Percentiles rank a stretch among this genome's conserved stretches.
phyloP scores from a whole-genome alignment of 2,329 filamentous ascomycete species.

The Pseudocercospora crystallina region DNA sequence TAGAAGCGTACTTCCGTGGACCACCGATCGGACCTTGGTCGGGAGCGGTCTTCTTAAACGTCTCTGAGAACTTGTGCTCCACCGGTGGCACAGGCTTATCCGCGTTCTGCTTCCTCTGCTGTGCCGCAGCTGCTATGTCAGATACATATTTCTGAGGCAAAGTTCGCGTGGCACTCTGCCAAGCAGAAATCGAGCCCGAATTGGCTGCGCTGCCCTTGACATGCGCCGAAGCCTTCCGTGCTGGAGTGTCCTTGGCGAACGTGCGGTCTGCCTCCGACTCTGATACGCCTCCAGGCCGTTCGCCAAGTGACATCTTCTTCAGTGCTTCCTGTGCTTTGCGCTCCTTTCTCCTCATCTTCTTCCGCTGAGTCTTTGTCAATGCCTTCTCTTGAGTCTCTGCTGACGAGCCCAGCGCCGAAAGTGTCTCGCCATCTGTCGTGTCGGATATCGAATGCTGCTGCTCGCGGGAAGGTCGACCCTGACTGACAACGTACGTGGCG shows the following conservation, averaged over 20 bases:
- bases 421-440: conserved; percentile 23
- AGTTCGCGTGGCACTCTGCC: not conserved
- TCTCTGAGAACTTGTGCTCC: conserved; percentile 2
- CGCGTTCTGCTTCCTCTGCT: not conserved
- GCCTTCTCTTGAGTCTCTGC: conserved; percentile 18
- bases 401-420: conserved; percentile 21
- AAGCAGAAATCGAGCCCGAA: conserved; percentile 1
- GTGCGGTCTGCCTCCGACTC: conserved; percentile 37
- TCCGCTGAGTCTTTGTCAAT: conserved; percentile 38
- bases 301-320: conserved; percentile 18
- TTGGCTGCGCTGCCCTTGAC: conserved; percentile 7
- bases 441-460: conserved; percentile 17
- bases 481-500: conserved; percentile 32
- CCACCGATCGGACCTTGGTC: not conserved
- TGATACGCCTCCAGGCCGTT: conserved; percentile 20
- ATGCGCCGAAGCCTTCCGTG: conserved; percentile 39
- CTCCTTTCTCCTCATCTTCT: conserved; percentile 37
- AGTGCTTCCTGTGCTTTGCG: conserved; percentile 20
- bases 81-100: not conserved
- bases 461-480: not conserved
- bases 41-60: not conserved
- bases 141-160: conserved; percentile 5
- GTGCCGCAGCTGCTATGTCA: not conserved
- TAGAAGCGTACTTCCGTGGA: not conserved
- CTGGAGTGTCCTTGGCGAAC: conserved; percentile 32